Evolutionary conservation across 352 stramenopile genomes (phyloP).

Genomic region (Pythium dissotocum): DNA sequence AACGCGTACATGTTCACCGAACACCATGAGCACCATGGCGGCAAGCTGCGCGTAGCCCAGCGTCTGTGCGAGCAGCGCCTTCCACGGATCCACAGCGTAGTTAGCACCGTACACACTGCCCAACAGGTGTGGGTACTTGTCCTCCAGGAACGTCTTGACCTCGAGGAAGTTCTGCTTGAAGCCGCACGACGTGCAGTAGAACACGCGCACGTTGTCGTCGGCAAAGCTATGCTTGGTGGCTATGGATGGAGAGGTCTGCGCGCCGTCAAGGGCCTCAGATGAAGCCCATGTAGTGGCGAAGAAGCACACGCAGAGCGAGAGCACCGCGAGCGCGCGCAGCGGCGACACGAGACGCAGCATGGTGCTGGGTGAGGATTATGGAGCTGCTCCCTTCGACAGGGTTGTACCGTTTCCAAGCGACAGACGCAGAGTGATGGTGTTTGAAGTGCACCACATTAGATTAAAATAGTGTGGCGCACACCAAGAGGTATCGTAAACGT

Average conservation of each 20-base stretch:
- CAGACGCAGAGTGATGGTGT: neutral
- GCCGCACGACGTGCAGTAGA: slow-evolving; percentile 75
- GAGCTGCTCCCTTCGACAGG: neutral
- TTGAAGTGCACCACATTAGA: neutral
- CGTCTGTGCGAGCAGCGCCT: slow-evolving; percentile 43
- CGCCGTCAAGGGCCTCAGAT: neutral
- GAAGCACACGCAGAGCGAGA: slow-evolving; percentile 34
- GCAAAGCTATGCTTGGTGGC: slow-evolving; percentile 35
- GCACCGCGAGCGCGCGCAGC: slow-evolving; percentile 32
- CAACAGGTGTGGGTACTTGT: slow-evolving; percentile 71
- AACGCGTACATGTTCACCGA: slow-evolving; percentile 56
- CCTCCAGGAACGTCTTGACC: slow-evolving; percentile 65
- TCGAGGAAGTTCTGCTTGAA: slow-evolving; percentile 82
- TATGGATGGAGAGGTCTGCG: neutral
- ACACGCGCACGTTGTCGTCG: slow-evolving; percentile 67
- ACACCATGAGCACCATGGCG: slow-evolving; percentile 60
- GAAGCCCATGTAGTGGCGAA: slow-evolving; percentile 19
- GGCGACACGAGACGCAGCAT: slow-evolving; percentile 26
- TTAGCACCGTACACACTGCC: slow-evolving; percentile 65
- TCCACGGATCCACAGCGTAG: slow-evolving; percentile 56
- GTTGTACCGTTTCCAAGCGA: neutral
- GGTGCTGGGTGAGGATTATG: neutral
- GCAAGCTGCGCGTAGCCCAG: slow-evolving; percentile 51
- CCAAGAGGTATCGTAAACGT: neutral
- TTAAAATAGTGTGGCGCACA: neutral